Conservation (phyloP, 805 yeast genomes). For the Huiozyma sinensis region DNA sequence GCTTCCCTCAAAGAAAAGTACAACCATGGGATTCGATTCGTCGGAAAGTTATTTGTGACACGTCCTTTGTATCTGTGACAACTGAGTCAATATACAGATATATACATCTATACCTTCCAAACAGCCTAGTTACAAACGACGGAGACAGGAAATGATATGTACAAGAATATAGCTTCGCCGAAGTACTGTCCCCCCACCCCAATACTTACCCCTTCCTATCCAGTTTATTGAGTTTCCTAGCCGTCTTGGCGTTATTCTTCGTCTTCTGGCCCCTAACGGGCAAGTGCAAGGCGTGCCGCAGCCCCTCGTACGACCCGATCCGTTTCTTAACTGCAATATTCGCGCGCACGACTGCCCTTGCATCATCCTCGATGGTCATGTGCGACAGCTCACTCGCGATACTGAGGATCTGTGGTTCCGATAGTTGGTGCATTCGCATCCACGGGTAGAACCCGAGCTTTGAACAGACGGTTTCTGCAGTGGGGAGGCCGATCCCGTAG, state of each 20-base stretch:
- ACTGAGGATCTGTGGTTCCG: constrained; percentile 78
- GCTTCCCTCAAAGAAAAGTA: no score
- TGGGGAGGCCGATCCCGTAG: constrained; percentile 73
- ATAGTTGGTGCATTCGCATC: constrained; percentile 88
- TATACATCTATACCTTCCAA: no score
- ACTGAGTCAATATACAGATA: no score
- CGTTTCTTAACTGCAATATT: constrained; percentile 70
- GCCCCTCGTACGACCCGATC: constrained; percentile 80
- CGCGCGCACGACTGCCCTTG: constrained; percentile 60
- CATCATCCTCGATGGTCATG: constrained; percentile 71
- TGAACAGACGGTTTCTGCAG: constrained; percentile 71
- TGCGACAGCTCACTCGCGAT: constrained; percentile 80
- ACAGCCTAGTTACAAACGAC: no score
- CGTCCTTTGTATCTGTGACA: no score
- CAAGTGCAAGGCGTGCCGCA: constrained; percentile 74
- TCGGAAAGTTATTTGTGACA: no score
- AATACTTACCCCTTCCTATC: constrained; percentile 42
- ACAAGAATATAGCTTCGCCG: neutral
- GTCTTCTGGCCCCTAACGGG: constrained; percentile 90
- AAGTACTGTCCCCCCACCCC: neutral
- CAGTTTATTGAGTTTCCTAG: constrained; percentile 70
- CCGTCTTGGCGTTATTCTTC: constrained; percentile 82
- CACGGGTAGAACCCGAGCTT: constrained; percentile 83
- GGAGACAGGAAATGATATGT: neutral
- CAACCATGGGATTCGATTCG: no score